These are phyloP conservation scores for Solanum tarapatanum DNA, from an alignment of 257 asterid species.

Conservation along the genomic window DNA sequence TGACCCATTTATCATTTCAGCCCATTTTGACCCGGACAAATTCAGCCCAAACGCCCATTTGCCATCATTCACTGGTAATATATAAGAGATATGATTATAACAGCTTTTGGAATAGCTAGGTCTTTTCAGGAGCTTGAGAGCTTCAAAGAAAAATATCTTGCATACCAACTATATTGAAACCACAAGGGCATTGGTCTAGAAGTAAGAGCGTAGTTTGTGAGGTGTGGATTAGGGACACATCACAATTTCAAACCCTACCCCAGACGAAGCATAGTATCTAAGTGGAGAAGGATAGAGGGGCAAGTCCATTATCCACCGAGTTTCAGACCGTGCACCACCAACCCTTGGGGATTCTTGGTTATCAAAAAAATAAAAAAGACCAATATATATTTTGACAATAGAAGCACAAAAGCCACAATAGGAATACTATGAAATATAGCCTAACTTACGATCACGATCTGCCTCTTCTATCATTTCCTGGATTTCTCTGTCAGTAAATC, in stretches of 20 bases:
- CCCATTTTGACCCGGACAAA: background rate
- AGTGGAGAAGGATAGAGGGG: background rate
- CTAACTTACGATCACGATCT: slow-evolving; percentile 80
- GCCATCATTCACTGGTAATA: background rate
- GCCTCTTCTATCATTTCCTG: slow-evolving; percentile 90
- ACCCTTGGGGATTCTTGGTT: background rate
- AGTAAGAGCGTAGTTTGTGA: background rate
- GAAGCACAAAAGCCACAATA: background rate
- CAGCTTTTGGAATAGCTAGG: background rate
- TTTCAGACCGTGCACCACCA: background rate
- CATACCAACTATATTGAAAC: background rate
- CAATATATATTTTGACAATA: background rate
- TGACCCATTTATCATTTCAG: background rate
- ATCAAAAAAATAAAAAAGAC: background rate
- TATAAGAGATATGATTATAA: background rate
- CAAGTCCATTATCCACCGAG: background rate
- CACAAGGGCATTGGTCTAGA: background rate
- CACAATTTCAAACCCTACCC: background rate
- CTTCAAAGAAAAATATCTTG: background rate
- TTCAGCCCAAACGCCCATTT: background rate
- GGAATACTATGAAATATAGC: background rate
- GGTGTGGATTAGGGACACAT: background rate
- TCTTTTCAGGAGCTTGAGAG: background rate
- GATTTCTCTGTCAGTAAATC: slow-evolving; percentile 60
- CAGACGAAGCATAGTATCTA: background rate